Base-by-base conservation (phyloP, 345 rosid genomes). In the Cardamine resedifolia region DNA sequence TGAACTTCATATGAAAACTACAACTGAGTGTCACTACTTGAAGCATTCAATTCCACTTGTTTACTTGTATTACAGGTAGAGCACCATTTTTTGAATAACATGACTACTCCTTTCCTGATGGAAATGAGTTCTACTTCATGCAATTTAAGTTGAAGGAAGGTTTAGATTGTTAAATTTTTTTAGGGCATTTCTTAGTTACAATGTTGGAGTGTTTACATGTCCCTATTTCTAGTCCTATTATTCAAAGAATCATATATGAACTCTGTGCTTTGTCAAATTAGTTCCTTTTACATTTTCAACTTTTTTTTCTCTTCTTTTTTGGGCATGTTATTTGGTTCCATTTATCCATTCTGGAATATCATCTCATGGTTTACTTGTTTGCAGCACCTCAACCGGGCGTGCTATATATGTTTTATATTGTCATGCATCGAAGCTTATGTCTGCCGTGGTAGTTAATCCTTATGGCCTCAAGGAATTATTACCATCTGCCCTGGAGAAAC, bases 1-100 rank as follows among this genome's bases (percentile, higher is more conserved):
- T 63, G 98, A 94, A 78, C 76, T 94, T 73, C 91, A 85, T 59
- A 89, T 89, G 96, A 89, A 91, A 77, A 91, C 96, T 70, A 94
- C 97, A 50, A 76, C 97, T 34, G 97, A 94, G 77, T 94, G 90
- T 79, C 80, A 82, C 71, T 94, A 94, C 83, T 83, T 94, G 76
- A 87, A 91, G 78, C 86, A 79, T 57, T 82, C 95, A 27, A 80
- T 88, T 77, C 83, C 95, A 67, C 87, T 84, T 84, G 81, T 94
- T 68, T 91, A 91, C 86, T 78, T 94, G 77, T 94, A 91, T 79
- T 86, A 84, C 75, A 94, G 98, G 98, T 90, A 86, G 72, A 52
- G 31, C 45, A 52, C 21, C 15, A 41, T 58, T 26, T 56, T 63
- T 14, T 34, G 7, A 50, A 58, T 48, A 47, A 43, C 48, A 61